Percentiles rank a stretch among this genome's conserved stretches.
Evolutionary conservation across 495 filamentous ascomycete species (phyloP).

Genomic region (Penicillium cinerascens): DNA sequence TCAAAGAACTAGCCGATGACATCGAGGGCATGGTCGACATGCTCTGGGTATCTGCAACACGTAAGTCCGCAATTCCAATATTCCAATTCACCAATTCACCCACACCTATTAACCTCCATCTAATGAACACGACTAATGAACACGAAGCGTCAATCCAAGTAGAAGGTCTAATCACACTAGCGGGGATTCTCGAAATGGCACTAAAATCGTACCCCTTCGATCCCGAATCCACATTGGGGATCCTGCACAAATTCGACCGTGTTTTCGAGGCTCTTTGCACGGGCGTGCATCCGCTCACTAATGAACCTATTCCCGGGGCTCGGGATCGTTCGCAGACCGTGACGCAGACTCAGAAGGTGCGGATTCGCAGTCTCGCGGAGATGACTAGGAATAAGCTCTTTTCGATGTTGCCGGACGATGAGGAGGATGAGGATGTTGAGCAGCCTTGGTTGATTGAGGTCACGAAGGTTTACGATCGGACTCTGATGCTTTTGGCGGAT

Average conservation of each 20-base stretch:
- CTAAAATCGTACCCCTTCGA: constrained; percentile 65
- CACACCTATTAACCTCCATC: not conserved
- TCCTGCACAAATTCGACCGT: constrained; percentile 73
- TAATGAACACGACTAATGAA: not conserved
- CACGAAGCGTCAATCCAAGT: constrained; percentile 76
- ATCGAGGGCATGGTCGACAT: constrained; percentile 69
- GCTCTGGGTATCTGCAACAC: constrained; percentile 78
- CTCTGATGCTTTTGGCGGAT: constrained; percentile 67
- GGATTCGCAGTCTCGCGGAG: constrained; percentile 74
- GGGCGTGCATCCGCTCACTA: constrained; percentile 63
- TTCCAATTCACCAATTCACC: too few species aligned
- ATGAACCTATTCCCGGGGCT: constrained; percentile 64
- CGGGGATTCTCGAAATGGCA: constrained; percentile 62
- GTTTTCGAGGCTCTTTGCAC: constrained; percentile 69
- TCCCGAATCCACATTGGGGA: constrained; percentile 56
- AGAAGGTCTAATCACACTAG: constrained; percentile 74
- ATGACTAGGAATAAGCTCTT: constrained; percentile 47
- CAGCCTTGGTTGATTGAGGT: constrained; percentile 61
- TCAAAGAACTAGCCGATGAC: constrained; percentile 66
- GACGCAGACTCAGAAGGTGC: constrained; percentile 71
- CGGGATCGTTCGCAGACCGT: constrained; percentile 44
- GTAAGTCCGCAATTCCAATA: too few species aligned
- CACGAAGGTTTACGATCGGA: constrained; percentile 73
- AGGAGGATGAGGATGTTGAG: constrained; percentile 17
- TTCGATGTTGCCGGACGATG: constrained; percentile 53